phyloP scores from a whole-genome alignment of 176 grass and related monocot genomes.

The Phyllostachys edulis region DNA sequence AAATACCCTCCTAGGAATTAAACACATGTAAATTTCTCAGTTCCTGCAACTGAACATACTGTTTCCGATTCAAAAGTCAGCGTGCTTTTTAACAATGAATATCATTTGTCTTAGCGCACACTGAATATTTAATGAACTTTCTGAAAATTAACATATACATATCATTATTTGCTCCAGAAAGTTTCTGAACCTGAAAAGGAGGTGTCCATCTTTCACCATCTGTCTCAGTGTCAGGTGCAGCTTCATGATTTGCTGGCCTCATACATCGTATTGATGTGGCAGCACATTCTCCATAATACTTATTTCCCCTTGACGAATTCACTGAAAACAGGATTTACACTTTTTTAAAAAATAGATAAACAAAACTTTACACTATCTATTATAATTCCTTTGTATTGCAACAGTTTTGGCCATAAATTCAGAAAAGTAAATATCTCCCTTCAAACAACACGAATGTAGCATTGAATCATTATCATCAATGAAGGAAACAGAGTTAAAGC shows the following conservation, averaged over 20 bases:
- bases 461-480: neutral
- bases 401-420: neutral
- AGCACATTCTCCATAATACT: constrained; percentile 67
- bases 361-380: neutral
- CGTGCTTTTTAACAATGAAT: neutral
- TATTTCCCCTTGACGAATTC: constrained; percentile 76
- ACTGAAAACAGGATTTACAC: constrained; percentile 43
- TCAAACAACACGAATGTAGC: neutral
- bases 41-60: neutral
- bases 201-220: constrained; percentile 76
- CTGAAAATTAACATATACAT: neutral
- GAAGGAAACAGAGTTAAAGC: neutral
- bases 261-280: constrained; percentile 38
- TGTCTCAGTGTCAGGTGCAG: constrained; percentile 69
- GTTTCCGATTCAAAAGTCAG: neutral
- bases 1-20: neutral
- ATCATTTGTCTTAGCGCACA: neutral
- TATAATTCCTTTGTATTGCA: neutral
- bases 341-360: neutral
- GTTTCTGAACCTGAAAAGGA: constrained; percentile 52
- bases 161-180: neutral
- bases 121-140: neutral
- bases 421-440: neutral
- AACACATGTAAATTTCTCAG: neutral
- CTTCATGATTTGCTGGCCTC: constrained; percentile 62